Base-by-base conservation (phyloP, 345 rosid species). In the Sisymbrium altissimum region DNA sequence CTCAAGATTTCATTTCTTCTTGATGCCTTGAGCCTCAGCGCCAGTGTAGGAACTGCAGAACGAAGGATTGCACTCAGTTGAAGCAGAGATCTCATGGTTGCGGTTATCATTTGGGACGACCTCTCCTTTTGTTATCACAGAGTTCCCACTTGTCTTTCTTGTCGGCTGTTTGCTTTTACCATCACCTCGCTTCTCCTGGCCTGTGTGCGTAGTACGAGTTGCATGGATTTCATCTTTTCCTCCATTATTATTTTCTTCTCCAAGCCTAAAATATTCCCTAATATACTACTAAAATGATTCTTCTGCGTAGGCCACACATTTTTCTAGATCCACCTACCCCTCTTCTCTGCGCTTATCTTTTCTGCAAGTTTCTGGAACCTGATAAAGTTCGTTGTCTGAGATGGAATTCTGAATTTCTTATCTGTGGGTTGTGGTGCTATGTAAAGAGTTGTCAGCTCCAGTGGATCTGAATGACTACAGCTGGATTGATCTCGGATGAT, bases 361-460 rank as follows among this genome's bases (percentile, higher is more conserved):
- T 30, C 36, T 14, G 62, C 66, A 76, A 70, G 59, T 59, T 65
- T 76, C 71, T 9, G 76, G 36, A 60, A 59, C 62, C 70, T 46
- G 73, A 45, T 67, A 57, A 30, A 32, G 38, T 55, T 61, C 19
- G 55, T 66, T 48, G 30, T 56, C 50, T 39, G 72, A 52, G 81
- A 57, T 56, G 66, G 60, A 63, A 61, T 35, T 66, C 60, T 67
- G 62, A 53, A 13, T 45, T 62, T 75, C 75, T 78, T 71, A 76
- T 52, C 77, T 46, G 68, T 75, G 70, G 46, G 39, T 66, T 12
- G 67, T 68, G 78, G 74, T 53, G 79, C 54, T 66, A 71, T 53
- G 49, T 17, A 57, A 52, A 50, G 53, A 83, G 72, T 76, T 70
- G 74, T 49, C 50, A 53, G 56, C 65, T 73, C 64, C 70, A 68